Evolutionary conservation across 106 monocot species (phyloP).

Genomic region (Apostasia shenzhenica): DNA sequence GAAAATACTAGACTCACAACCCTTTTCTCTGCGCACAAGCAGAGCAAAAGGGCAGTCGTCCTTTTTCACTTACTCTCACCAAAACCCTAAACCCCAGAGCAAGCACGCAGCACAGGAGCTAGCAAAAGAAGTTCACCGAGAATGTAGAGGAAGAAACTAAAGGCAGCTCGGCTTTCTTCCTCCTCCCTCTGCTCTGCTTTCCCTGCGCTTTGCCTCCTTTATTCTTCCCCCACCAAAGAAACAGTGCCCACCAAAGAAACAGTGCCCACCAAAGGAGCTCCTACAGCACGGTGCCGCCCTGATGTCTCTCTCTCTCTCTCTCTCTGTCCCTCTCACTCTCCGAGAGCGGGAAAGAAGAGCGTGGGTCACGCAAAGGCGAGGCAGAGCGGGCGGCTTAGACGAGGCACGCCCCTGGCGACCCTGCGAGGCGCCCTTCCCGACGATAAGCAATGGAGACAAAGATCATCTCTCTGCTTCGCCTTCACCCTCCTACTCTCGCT

Average conservation of each 20-base stretch:
- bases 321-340: background rate
- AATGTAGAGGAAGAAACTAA: background rate
- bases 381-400: slow-evolving; percentile 3
- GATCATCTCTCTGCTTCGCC: too few species aligned
- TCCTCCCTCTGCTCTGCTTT: background rate
- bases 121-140: background rate
- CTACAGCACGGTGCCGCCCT: background rate
- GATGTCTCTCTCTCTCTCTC: background rate
- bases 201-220: background rate
- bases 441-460: too few species aligned
- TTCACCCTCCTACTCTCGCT: too few species aligned
- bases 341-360: background rate
- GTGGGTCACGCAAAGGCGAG: slow-evolving; percentile 2
- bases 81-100: background rate
- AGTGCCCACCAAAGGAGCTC: background rate
- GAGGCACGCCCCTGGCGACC: background rate
- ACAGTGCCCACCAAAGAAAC: background rate
- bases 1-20: background rate
- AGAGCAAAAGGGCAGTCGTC: background rate
- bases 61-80: background rate
- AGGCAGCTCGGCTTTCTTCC: background rate
- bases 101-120: background rate
- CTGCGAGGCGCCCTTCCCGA: too few species aligned
- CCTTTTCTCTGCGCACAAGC: background rate
- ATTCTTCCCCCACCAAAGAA: background rate